A percentile compares a stretch with the other conserved stretches of the same genome.
Conservation (phyloP, 495 filamentous ascomycete genomes). For the Aspergillus hancockii region DNA sequence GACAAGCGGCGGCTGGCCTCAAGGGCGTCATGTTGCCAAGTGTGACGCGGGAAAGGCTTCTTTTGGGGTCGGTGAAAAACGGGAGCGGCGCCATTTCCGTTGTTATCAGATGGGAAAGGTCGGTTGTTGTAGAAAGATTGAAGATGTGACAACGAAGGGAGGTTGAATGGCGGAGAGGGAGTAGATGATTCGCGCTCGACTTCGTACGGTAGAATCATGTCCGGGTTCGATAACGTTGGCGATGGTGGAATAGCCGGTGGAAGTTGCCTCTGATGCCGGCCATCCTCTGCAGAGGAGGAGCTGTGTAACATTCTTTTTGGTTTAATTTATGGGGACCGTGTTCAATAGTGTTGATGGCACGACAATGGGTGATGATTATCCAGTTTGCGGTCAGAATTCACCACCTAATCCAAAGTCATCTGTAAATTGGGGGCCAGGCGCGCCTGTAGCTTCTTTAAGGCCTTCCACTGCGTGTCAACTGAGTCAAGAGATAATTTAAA, state of each 20-base stretch:
- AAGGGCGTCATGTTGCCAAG: constrained; percentile 54
- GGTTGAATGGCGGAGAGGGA: constrained; percentile 48
- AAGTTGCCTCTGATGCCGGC: constrained; percentile 12
- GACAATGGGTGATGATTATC: not conserved
- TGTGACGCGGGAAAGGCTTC: constrained; percentile 43
- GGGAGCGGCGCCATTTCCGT: constrained; percentile 6
- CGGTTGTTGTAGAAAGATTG: constrained; percentile 31
- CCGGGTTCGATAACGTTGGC: constrained; percentile 87
- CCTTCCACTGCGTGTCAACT: not conserved
- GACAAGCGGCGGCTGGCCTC: constrained; percentile 63
- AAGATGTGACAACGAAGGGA: constrained; percentile 40
- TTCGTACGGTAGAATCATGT: constrained; percentile 82
- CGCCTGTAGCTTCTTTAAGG: not conserved
- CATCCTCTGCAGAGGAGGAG: constrained; percentile 15
- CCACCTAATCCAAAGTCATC: constrained; percentile 18
- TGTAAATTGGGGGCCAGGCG: constrained; percentile 2
- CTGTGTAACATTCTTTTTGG: constrained; percentile 12
- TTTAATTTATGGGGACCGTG: not conserved
- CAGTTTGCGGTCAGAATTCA: constrained; percentile 3
- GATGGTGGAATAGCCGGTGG: constrained; percentile 49
- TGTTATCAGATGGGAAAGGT: constrained; percentile 22
- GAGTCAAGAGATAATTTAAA: constrained; percentile 9
- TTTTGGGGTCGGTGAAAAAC: constrained; percentile 25
- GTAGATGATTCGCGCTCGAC: constrained; percentile 57
- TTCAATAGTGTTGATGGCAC: constrained; percentile 3